Conservation (phyloP, 2,329 filamentous ascomycete species). For the Fusarium longipes region DNA sequence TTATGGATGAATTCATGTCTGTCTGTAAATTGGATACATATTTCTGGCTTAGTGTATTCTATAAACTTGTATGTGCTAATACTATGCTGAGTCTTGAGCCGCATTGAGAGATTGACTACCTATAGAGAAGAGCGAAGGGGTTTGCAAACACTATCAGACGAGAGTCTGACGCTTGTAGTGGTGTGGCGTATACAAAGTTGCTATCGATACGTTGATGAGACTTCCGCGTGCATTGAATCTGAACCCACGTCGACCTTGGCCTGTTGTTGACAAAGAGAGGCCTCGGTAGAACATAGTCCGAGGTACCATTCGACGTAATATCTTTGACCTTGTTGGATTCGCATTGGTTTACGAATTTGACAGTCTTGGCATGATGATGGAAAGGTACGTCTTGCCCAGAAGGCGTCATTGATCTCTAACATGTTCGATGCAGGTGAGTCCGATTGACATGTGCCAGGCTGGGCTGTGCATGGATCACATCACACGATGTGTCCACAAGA, state of each 20-base stretch:
- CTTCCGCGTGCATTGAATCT: not conserved
- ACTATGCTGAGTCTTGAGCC: not conserved
- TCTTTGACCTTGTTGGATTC: not conserved
- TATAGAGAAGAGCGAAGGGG: not conserved
- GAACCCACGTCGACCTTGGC: not conserved
- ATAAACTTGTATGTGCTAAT: not conserved
- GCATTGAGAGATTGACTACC: not conserved
- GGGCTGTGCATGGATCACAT: constrained; percentile 8
- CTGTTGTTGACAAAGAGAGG: not conserved
- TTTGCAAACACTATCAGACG: not conserved
- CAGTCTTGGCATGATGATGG: not conserved
- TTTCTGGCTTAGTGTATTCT: not conserved
- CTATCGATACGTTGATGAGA: not conserved
- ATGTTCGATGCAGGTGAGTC: not conserved
- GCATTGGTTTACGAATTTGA: not conserved
- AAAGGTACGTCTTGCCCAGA: not conserved
- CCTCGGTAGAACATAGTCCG: not conserved
- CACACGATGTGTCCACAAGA: constrained; percentile 32
- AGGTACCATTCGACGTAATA: not conserved
- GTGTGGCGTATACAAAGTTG: not conserved
- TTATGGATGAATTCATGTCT: not conserved
- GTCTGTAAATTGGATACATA: not conserved
- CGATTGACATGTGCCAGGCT: constrained; percentile 30
- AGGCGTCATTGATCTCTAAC: constrained; percentile 12
- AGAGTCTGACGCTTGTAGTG: not conserved